Percentiles rank a stretch among this genome's conserved stretches.
Conservation (phyloP, 495 filamentous ascomycete genomes). For the Rostrohypoxylon terebratum region DNA sequence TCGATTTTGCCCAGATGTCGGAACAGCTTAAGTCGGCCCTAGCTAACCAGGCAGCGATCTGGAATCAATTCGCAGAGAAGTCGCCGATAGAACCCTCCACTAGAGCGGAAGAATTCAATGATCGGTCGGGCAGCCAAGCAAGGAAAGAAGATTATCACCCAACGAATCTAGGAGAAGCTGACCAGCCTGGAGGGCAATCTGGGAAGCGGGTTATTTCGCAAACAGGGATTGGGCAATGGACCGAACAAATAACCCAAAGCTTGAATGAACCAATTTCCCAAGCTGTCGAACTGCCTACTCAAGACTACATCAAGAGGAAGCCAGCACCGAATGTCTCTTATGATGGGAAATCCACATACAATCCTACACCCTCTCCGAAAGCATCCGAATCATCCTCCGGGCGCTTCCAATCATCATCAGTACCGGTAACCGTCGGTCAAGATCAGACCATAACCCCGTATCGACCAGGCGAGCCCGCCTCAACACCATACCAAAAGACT, state of each 20-base stretch:
- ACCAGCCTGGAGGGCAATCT: not conserved
- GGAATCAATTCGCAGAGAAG: slow-evolving; percentile 28
- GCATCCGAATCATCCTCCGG: slow-evolving; percentile 20
- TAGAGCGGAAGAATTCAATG: not conserved
- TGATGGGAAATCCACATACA: slow-evolving; percentile 23
- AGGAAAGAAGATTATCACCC: not conserved
- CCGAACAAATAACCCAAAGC: slow-evolving; percentile 2
- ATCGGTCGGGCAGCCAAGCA: not conserved
- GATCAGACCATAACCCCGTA: slow-evolving; percentile 33
- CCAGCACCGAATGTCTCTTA: slow-evolving; percentile 35
- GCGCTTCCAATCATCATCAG: slow-evolving; percentile 16
- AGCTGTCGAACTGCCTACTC: slow-evolving; percentile 35
- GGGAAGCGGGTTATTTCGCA: slow-evolving; percentile 11
- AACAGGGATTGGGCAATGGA: slow-evolving; percentile 6
- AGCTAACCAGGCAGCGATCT: slow-evolving; percentile 40
- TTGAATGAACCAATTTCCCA: not conserved
- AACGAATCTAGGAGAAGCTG: not conserved
- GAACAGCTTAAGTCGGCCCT: slow-evolving; percentile 43
- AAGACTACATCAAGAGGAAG: slow-evolving; percentile 42
- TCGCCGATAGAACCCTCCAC: not conserved
- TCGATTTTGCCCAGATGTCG: slow-evolving; percentile 30
- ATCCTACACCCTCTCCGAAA: slow-evolving; percentile 36
- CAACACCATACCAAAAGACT: slow-evolving; percentile 26
- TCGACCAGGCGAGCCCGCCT: slow-evolving; percentile 10
- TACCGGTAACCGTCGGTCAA: slow-evolving; percentile 8